A percentile compares a stretch with the other conserved stretches of the same genome.
Evolutionary conservation across 352 stramenopile genomes (phyloP).

Genomic region (Pythium chondricola): DNA sequence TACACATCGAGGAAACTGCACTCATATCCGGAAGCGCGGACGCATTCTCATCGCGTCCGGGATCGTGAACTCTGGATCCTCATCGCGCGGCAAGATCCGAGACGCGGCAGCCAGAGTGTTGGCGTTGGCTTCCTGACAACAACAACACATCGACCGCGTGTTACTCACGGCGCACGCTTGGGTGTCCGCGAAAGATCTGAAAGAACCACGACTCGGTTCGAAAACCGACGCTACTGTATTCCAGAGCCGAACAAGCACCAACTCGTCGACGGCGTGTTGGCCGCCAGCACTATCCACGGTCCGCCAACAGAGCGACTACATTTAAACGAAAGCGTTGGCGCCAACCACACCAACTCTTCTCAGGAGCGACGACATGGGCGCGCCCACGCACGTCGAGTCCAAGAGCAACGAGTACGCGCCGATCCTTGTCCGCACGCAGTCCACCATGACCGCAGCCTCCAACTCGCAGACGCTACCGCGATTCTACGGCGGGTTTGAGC

Average conservation of each 20-base stretch:
- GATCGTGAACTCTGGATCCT: no score
- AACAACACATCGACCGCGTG: not conserved
- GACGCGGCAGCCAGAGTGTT: constrained; percentile 1
- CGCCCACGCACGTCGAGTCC: constrained; percentile 3
- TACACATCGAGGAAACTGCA: no score
- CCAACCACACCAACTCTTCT: not conserved
- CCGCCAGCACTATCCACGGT: not conserved
- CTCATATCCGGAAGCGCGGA: no score
- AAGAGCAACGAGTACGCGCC: constrained; percentile 18
- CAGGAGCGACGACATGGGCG: constrained; percentile 8
- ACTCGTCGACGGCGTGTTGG: not conserved
- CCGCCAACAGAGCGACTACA: not conserved
- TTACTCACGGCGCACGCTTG: constrained; percentile 5
- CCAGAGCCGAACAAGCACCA: not conserved
- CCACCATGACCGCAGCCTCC: not conserved
- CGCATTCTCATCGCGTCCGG: no score
- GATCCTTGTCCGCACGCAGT: constrained; percentile 13
- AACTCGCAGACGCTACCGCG: constrained; percentile 23
- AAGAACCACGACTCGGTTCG: not conserved
- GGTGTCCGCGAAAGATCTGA: constrained; percentile 2
- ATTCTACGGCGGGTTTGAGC: constrained; percentile 67
- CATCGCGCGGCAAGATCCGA: no score
- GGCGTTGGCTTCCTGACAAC: no score
- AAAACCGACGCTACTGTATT: not conserved
- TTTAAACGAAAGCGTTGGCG: not conserved